Conservation (phyloP, 2,329 filamentous ascomycete species). For the Chaetomium globosum region DNA sequence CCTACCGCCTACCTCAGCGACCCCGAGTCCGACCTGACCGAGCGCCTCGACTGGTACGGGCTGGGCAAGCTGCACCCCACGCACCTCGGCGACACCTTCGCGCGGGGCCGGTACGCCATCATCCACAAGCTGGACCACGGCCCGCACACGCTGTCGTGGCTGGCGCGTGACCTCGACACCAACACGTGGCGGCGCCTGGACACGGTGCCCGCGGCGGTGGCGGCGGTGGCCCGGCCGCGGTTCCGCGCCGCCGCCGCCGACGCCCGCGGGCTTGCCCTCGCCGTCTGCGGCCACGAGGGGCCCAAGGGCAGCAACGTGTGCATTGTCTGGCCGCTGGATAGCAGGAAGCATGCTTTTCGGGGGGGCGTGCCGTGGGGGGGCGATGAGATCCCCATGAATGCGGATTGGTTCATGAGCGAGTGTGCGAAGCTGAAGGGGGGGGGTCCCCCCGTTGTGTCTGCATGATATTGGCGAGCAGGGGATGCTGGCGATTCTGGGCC, state of each 20-base stretch:
- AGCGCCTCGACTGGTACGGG: constrained; percentile 3
- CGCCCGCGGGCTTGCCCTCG: neutral
- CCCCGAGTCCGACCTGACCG: neutral
- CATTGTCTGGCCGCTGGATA: constrained; percentile 7
- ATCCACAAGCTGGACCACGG: constrained; percentile 14
- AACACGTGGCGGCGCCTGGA: constrained; percentile 13
- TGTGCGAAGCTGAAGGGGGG: neutral
- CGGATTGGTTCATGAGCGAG: constrained; percentile 6
- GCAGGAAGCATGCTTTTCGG: neutral
- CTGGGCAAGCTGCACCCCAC: neutral
- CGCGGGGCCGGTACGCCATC: constrained; percentile 4
- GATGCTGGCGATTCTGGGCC: constrained; percentile 13
- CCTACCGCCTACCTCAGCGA: neutral
- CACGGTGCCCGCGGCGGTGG: neutral
- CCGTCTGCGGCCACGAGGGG: neutral
- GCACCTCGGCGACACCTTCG: constrained; percentile 3
- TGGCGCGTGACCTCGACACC: constrained; percentile 5
- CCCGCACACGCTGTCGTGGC: constrained; percentile 10
- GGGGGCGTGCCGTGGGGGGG: neutral
- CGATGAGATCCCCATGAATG: neutral
- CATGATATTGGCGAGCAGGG: constrained; percentile 7
- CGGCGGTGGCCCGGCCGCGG: neutral
- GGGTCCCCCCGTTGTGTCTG: neutral
- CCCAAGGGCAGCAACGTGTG: constrained; percentile 2
- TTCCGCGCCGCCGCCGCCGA: neutral